Conservation (phyloP, 2,329 filamentous ascomycete species). For the Diaporthe caulivora region DNA sequence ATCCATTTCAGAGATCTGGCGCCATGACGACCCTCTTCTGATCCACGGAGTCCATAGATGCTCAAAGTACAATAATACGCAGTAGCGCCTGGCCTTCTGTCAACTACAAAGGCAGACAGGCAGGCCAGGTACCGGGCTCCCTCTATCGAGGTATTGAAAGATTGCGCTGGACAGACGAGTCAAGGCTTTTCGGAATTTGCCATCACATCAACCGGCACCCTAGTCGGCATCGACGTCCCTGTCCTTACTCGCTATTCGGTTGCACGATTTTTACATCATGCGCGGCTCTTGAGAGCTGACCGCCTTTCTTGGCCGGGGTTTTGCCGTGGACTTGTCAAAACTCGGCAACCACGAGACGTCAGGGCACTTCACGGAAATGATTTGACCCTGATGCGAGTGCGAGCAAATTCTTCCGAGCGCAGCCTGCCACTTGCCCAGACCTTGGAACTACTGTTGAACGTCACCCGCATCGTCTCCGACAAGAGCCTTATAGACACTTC, state of each 20-base stretch:
- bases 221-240: slow-evolving; percentile 4
- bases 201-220: slow-evolving; percentile 16
- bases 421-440: background rate
- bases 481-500: background rate
- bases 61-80: background rate
- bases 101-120: background rate
- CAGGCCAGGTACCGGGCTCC: background rate
- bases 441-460: background rate
- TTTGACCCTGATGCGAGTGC: slow-evolving; percentile 12
- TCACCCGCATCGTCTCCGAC: background rate
- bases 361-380: slow-evolving; percentile 16
- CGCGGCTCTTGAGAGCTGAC: slow-evolving; percentile 37
- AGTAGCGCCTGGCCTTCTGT: background rate
- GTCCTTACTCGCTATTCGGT: slow-evolving; percentile 27
- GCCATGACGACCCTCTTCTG: slow-evolving; percentile 28
- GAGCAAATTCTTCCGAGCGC: slow-evolving; percentile 4
- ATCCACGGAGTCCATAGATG: slow-evolving; percentile 1
- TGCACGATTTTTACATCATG: slow-evolving; percentile 39
- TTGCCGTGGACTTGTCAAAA: slow-evolving; percentile 34
- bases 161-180: slow-evolving; percentile 19
- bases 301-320: slow-evolving; percentile 39
- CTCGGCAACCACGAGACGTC: slow-evolving; percentile 16
- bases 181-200: slow-evolving; percentile 26
- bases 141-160: slow-evolving; percentile 2
- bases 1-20: slow-evolving; percentile 32